Percentiles rank a stretch among this genome's conserved stretches.
These are phyloP conservation scores for Paramecium sonneborni DNA, from an alignment of 73 alveolate species.

Conservation along the genomic window DNA sequence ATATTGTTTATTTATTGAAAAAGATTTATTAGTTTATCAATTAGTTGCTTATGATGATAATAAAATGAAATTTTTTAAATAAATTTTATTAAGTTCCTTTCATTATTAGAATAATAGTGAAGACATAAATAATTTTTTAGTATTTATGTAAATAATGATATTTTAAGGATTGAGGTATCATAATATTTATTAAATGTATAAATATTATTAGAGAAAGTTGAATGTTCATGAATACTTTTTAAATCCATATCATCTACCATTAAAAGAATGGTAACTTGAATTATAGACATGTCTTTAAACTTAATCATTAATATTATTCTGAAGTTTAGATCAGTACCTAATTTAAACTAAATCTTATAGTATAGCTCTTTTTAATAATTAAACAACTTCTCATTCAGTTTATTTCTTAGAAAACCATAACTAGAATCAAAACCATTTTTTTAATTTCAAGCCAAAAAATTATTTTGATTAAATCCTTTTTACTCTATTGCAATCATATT, in stretches of 20 bases:
- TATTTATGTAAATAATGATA: not conserved
- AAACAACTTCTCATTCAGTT: not conserved
- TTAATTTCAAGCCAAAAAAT: not conserved
- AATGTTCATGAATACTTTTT: not conserved
- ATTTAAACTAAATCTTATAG: not conserved
- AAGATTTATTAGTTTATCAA: constrained; percentile 45
- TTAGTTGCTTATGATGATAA: constrained; percentile 63
- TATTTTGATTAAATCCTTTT: not conserved
- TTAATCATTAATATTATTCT: not conserved
- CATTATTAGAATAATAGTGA: not conserved
- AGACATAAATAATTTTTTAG: not conserved
- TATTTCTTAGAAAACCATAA: not conserved
- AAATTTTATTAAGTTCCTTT: constrained; percentile 14
- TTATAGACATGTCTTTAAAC: not conserved
- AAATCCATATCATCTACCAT: not conserved
- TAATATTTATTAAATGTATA: not conserved
- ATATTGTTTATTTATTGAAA: constrained; percentile 68
- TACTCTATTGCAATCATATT: not conserved
- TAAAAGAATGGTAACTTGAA: not conserved
- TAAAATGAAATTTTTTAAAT: constrained; percentile 51
- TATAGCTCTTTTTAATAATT: not conserved
- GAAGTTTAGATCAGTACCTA: not conserved
- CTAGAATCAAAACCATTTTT: not conserved
- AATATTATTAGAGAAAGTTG: not conserved
- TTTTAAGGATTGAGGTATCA: not conserved